Conservation (phyloP, 257 asterid species). For the Nicotiana knightiana region DNA sequence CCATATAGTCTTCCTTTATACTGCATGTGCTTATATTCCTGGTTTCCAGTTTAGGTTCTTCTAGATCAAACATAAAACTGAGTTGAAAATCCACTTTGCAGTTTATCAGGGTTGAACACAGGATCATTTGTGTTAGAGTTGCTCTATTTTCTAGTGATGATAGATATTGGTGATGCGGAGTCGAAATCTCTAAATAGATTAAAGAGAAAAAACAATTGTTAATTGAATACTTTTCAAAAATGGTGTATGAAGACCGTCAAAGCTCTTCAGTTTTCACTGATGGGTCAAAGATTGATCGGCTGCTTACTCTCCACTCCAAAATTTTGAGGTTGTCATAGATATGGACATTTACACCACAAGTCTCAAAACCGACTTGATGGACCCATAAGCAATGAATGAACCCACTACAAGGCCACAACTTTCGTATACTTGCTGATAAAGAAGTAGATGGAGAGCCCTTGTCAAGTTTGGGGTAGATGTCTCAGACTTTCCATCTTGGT, state of each 20-base stretch:
- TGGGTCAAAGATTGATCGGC: background rate
- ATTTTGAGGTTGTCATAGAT: background rate
- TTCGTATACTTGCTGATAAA: background rate
- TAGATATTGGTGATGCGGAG: background rate
- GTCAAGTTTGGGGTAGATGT: background rate
- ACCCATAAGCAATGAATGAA: background rate
- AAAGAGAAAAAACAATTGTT: background rate
- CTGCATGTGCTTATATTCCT: background rate
- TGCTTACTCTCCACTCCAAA: background rate
- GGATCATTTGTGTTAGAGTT: background rate
- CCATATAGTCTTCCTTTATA: background rate
- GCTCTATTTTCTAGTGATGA: background rate
- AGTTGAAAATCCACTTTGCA: background rate
- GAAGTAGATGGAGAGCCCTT: background rate
- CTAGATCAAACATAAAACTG: background rate
- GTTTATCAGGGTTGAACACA: background rate
- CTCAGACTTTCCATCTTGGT: background rate
- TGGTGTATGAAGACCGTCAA: background rate
- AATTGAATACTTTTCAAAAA: background rate
- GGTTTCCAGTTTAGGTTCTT: background rate
- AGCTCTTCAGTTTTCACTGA: background rate
- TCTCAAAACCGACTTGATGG: background rate
- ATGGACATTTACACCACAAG: background rate
- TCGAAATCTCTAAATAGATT: background rate
- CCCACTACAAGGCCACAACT: background rate